Evolutionary conservation across 1,139 yeast species (phyloP).

Genomic region (Blastobotrys aristatus): DNA sequence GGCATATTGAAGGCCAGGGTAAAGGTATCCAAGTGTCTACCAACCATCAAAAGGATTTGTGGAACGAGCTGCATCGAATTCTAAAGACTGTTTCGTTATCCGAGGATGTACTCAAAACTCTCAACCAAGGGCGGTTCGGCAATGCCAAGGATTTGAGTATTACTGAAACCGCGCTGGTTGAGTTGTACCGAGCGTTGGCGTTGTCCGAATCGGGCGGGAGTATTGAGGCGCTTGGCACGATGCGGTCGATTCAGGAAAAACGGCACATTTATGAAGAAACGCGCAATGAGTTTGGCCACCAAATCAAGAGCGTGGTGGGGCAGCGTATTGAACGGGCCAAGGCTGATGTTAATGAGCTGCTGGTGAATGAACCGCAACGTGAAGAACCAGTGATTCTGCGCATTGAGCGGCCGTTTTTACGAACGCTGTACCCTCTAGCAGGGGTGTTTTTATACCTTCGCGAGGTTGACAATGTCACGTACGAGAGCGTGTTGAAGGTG

Average conservation of each 20-base stretch:
- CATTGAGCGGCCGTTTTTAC: slow-evolving; percentile 20
- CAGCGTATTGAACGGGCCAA: slow-evolving; percentile 39
- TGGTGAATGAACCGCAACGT: background rate
- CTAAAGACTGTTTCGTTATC: slow-evolving; percentile 65
- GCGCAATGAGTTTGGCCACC: slow-evolving; percentile 47
- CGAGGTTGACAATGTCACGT: slow-evolving; percentile 43
- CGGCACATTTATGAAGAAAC: slow-evolving; percentile 56
- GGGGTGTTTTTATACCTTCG: slow-evolving; percentile 65
- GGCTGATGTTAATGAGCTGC: slow-evolving; percentile 17
- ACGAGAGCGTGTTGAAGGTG: slow-evolving; percentile 36
- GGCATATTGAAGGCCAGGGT: slow-evolving; percentile 67
- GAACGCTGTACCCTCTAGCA: slow-evolving; percentile 45
- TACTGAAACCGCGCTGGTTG: slow-evolving; percentile 57
- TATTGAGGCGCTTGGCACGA: slow-evolving; percentile 51
- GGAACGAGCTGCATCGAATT: slow-evolving; percentile 63
- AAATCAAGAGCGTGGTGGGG: slow-evolving; percentile 46
- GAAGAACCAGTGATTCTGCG: slow-evolving; percentile 22
- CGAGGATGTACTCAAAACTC: slow-evolving; percentile 46
- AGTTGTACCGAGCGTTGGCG: slow-evolving; percentile 53
- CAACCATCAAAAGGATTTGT: slow-evolving; percentile 69
- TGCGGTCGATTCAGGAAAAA: slow-evolving; percentile 72
- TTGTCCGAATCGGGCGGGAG: slow-evolving; percentile 26
- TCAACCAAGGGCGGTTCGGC: slow-evolving; percentile 49
- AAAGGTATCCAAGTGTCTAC: slow-evolving; percentile 82
- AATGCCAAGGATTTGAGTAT: slow-evolving; percentile 41